These are phyloP conservation scores for Phytophthora hybrid DNA, from an alignment of 352 stramenopile genomes.

Conservation along the genomic window DNA sequence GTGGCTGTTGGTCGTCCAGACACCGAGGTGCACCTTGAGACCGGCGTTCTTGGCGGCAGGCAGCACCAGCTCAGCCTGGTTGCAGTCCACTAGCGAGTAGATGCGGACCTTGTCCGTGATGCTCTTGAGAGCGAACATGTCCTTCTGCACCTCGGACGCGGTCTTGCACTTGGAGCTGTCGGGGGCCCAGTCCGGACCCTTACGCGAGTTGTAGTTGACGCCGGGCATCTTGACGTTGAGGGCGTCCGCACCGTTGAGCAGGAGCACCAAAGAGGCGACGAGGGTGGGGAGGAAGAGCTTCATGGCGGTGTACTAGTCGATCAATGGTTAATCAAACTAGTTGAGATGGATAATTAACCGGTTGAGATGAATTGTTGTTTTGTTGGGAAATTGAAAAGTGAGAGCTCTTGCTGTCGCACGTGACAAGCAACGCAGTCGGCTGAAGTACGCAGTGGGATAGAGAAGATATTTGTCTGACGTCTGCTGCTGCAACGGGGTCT, in stretches of 20 bases:
- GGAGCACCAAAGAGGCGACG: constrained; percentile 25
- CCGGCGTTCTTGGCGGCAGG: constrained; percentile 53
- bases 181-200: constrained; percentile 57
- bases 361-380: no score
- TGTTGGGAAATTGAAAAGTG: no score
- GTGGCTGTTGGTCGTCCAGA: constrained; percentile 60
- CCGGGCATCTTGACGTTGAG: constrained; percentile 69
- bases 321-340: no score
- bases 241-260: constrained; percentile 28
- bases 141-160: constrained; percentile 47
- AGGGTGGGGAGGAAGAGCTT: constrained; percentile 44
- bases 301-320: constrained; percentile 15
- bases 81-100: constrained; percentile 70
- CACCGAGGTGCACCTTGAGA: constrained; percentile 65
- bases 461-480: no score
- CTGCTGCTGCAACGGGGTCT: no score
- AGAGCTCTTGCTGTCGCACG: no score
- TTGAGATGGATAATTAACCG: no score
- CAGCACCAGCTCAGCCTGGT: constrained; percentile 55
- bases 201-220: constrained; percentile 86
- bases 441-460: no score
- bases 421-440: no score
- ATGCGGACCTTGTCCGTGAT: constrained; percentile 70
- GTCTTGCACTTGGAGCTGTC: constrained; percentile 58
- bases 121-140: constrained; percentile 61